Percentiles rank a stretch among this genome's conserved stretches.
Evolutionary conservation across 306 rosid species (phyloP).

Genomic region (Clitoria ternatea): DNA sequence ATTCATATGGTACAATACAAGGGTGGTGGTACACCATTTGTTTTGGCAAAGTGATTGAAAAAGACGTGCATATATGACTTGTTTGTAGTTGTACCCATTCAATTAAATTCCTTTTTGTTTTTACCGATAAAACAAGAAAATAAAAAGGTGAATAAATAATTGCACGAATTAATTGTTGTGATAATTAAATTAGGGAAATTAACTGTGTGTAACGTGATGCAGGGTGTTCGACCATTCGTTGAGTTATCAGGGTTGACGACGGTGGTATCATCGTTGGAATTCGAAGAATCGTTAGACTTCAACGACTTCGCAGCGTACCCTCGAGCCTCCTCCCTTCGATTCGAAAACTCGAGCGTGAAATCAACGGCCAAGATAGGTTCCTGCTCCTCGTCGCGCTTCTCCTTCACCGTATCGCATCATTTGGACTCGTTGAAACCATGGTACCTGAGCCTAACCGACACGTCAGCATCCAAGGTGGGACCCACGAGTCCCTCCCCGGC

Average conservation of each 20-base stretch:
- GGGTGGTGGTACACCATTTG: neutral
- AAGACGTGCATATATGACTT: neutral
- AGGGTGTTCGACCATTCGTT: slow-evolving; percentile 90
- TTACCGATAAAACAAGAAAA: neutral
- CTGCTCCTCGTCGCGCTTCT: slow-evolving; percentile 88
- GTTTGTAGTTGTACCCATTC: neutral
- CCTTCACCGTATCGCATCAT: slow-evolving; percentile 89
- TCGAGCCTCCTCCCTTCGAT: slow-evolving; percentile 84
- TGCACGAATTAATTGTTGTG: neutral
- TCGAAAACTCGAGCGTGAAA: slow-evolving; percentile 46
- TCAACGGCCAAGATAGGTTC: slow-evolving; percentile 73
- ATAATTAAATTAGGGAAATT: neutral
- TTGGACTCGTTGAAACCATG: slow-evolving; percentile 90
- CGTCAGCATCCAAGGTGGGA: slow-evolving; percentile 83
- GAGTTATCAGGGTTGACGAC: slow-evolving; percentile 65
- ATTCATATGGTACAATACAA: neutral
- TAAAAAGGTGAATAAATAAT: neutral
- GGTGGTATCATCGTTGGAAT: slow-evolving; percentile 75
- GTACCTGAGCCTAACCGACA: slow-evolving; percentile 85
- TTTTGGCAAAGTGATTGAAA: slow-evolving; percentile 14
- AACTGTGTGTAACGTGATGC: slow-evolving; percentile 10
- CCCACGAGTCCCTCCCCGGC: slow-evolving; percentile 59
- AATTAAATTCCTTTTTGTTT: neutral
- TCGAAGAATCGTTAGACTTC: slow-evolving; percentile 72
- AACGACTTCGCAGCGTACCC: slow-evolving; percentile 68